Percentiles rank a stretch among this genome's conserved stretches.
These are phyloP conservation scores for Xylaria sp. DNA, from an alignment of 2,329 filamentous ascomycete species.

Conservation along the genomic window DNA sequence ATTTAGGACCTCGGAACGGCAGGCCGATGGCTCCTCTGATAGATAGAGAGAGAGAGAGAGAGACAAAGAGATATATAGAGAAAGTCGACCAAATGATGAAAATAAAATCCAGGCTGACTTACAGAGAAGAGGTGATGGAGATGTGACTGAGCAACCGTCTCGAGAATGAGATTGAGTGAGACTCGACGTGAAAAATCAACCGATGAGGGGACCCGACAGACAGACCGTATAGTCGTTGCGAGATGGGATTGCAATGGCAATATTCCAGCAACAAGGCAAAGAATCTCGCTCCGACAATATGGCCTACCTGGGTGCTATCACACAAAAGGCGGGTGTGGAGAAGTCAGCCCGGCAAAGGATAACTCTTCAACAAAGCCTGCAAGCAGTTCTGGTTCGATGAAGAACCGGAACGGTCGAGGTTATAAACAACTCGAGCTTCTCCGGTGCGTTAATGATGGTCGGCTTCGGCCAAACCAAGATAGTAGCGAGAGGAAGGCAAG, in stretches of 20 bases:
- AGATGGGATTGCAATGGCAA: constrained; percentile 32
- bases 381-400: background rate
- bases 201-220: background rate
- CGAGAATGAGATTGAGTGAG: background rate
- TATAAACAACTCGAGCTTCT: background rate
- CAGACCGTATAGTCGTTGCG: background rate
- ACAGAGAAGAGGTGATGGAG: background rate
- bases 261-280: constrained; percentile 39
- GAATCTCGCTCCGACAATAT: constrained; percentile 15
- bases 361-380: background rate
- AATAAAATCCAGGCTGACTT: constrained; percentile 4
- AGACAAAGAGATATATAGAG: background rate
- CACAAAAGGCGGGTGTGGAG: background rate
- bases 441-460: background rate
- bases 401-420: constrained; percentile 1
- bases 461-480: background rate
- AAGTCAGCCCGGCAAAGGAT: background rate
- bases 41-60: too few species aligned
- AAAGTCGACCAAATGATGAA: background rate
- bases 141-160: background rate
- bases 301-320: background rate
- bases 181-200: background rate
- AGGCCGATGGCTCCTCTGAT: background rate
- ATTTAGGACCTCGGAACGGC: constrained; percentile 4
- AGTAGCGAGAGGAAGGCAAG: background rate